A percentile compares a stretch with the other conserved stretches of the same genome.
Conservation (phyloP, 202 grass and related monocot species). For the Digitaria exilis region DNA sequence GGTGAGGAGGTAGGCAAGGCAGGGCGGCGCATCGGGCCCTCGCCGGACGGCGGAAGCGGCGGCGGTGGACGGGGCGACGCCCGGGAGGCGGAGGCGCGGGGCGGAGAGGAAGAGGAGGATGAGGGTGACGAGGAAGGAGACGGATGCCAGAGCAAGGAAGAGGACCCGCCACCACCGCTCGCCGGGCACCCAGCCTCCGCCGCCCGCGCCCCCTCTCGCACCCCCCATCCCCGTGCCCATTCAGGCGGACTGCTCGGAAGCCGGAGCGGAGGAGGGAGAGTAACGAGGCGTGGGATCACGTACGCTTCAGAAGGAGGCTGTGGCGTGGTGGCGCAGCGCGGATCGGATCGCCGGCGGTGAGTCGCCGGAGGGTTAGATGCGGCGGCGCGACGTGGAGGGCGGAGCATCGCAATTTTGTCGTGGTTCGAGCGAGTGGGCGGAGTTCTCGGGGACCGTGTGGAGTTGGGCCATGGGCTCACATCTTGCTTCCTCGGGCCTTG, state of each 20-base stretch:
- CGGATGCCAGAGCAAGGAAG: constrained; percentile 49
- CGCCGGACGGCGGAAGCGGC: constrained; percentile 31
- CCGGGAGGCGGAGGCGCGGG: constrained; percentile 43
- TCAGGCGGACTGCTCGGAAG: background rate
- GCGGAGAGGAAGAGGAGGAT: constrained; percentile 53
- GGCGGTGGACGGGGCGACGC: constrained; percentile 7
- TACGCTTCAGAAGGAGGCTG: background rate
- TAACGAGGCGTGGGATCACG: background rate
- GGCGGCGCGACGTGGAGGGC: constrained; percentile 19
- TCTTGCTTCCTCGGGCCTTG: background rate
- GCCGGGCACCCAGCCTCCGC: constrained; percentile 2
- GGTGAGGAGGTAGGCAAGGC: constrained; percentile 68
- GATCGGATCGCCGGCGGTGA: constrained; percentile 38
- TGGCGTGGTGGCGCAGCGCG: background rate
- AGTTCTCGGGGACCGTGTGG: constrained; percentile 20
- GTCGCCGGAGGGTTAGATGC: constrained; percentile 32
- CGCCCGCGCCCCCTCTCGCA: constrained; percentile 9
- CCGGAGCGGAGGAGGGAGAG: background rate
- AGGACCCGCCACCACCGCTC: constrained; percentile 52
- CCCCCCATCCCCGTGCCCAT: constrained; percentile 25
- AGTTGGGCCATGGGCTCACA: background rate
- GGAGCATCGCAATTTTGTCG: constrained; percentile 32
- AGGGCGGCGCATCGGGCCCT: constrained; percentile 42
- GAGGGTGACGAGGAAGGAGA: constrained; percentile 60
- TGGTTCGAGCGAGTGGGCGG: constrained; percentile 18